Base-by-base conservation (phyloP, 306 rosid genomes). In the Purshia tridentata region DNA sequence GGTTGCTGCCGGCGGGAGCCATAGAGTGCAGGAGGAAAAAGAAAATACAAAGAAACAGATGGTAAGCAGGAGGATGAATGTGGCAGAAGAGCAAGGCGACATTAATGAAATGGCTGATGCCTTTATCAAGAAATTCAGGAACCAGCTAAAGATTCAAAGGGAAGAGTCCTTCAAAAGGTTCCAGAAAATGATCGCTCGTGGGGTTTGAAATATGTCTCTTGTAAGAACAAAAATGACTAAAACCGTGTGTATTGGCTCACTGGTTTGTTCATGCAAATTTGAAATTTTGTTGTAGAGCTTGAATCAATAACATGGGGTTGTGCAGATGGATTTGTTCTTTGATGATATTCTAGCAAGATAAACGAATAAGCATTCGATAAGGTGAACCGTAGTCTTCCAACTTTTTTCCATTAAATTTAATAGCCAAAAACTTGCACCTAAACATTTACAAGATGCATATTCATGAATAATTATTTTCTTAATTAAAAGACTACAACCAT, bases 91-190 rank as follows among this genome's bases (percentile, higher is more conserved):
- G 22, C 59, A 64, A 50, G 82, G 77, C 23, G 89, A 86, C 64
- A 75, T 84, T 22, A 80, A 88, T 77, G 58, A 76, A 16, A 74
- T 67, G 74, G 96, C 93, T 0, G 90, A 86, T 56, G 79, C 88
- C 46, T 91, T 91, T 73, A 88, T 91, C 63, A 85, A 29, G 59
- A 86, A 86, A 75, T 88, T 91, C 55, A 80, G 78, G 55, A 85
- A 74, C 47, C 93, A 85, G 71, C 85, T 91, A 0, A 83, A 83
- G 78, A 74, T 78, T 50, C 85, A 90, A 74, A 67, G 84, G 23
- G 86, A 84, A 48, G 93, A 84, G 41, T 86, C 88, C 0, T 69
- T 82, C 42, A 79, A 78, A 61, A 79, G 72, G 23, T 76, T 83
- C 63, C 84, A 74, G n/a, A 78, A 86, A 58, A 81, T 56, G 84